Percentiles rank a stretch among this genome's conserved stretches.
phyloP scores from a whole-genome alignment of 495 filamentous ascomycete species.

The Tricharina praecox region DNA sequence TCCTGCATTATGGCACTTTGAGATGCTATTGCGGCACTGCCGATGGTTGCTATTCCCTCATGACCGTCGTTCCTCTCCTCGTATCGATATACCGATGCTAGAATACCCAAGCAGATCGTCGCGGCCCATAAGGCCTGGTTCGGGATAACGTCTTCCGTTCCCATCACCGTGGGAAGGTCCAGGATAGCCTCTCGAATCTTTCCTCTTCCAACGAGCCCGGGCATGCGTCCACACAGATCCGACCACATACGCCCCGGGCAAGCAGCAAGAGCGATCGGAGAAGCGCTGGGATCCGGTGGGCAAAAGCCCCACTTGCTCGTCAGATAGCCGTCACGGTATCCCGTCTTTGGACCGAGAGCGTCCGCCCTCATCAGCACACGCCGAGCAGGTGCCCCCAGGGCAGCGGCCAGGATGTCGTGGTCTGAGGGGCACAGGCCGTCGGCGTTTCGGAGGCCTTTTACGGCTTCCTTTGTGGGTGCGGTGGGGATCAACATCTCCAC shows the following conservation, averaged over 20 bases:
- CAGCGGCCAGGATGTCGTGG: conserved; percentile 34
- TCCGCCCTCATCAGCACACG: conserved; percentile 38
- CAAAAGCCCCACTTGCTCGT: conserved; percentile 36
- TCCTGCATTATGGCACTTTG: conserved; percentile 30
- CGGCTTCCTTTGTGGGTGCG: conserved; percentile 20
- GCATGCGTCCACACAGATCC: conserved; percentile 38
- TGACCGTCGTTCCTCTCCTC: conserved; percentile 36
- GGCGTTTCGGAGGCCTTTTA: conserved; percentile 23
- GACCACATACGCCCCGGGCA: conserved; percentile 38
- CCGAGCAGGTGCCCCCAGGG: conserved; percentile 36
- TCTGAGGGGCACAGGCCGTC: conserved; percentile 33
- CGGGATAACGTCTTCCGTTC: conserved; percentile 33
- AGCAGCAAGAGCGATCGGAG: conserved; percentile 32
- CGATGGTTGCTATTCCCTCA: conserved; percentile 33
- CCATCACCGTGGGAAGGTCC: conserved; percentile 33
- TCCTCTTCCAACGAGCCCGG: conserved; percentile 35
- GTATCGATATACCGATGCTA: conserved; percentile 37
- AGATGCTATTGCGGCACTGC: too few species aligned
- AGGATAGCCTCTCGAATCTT: conserved; percentile 34
- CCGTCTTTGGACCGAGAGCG: conserved; percentile 34
- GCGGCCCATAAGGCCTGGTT: conserved; percentile 38
- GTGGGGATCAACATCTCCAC: conserved; percentile 23
- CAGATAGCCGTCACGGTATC: conserved; percentile 39
- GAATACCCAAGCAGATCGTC: conserved; percentile 34
- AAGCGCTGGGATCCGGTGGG: conserved; percentile 34